These are phyloP conservation scores for Suillus subalutaceus DNA, from an alignment of 768 basidiomycete species.

Conservation along the genomic window DNA sequence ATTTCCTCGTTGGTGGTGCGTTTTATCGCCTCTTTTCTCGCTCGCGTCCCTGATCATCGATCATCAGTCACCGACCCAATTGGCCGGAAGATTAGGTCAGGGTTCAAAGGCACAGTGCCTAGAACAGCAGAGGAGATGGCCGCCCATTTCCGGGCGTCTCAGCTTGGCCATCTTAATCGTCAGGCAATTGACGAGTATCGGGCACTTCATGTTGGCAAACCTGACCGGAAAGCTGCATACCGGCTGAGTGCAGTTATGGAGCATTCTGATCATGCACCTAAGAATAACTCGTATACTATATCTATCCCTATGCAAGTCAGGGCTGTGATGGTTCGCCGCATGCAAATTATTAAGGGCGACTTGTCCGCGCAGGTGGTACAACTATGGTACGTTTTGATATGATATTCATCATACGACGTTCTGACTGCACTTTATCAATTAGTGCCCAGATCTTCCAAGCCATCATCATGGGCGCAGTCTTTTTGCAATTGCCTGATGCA, in stretches of 20 bases:
- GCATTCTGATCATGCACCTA: conserved; percentile 47
- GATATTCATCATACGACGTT: conserved; percentile 17
- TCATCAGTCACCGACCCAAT: conserved; percentile 58
- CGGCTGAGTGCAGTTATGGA: conserved; percentile 51
- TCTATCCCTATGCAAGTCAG: conserved; percentile 48
- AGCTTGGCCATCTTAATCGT: conserved; percentile 43
- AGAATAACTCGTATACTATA: conserved; percentile 46
- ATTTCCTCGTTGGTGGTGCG: conserved; percentile 54
- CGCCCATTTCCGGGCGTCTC: conserved; percentile 45
- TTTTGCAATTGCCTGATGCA: conserved; percentile 39
- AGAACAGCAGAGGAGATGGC: conserved; percentile 63
- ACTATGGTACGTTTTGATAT: conserved; percentile 31
- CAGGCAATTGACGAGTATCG: conserved; percentile 51
- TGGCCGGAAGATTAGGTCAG: conserved; percentile 52
- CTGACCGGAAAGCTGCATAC: conserved; percentile 46
- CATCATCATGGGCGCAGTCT: conserved; percentile 38
- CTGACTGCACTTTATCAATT: conserved; percentile 15
- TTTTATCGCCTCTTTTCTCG: neutral
- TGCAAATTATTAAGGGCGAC: conserved; percentile 49
- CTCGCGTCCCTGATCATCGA: conserved; percentile 13
- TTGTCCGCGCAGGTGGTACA: conserved; percentile 36
- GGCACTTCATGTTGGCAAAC: conserved; percentile 45
- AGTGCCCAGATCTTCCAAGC: conserved; percentile 39
- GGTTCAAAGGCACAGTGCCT: conserved; percentile 44
- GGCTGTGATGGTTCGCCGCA: conserved; percentile 47